Evolutionary conservation across 2,329 filamentous ascomycete genomes (phyloP).

Genomic region (Colletotrichum spinosum): DNA sequence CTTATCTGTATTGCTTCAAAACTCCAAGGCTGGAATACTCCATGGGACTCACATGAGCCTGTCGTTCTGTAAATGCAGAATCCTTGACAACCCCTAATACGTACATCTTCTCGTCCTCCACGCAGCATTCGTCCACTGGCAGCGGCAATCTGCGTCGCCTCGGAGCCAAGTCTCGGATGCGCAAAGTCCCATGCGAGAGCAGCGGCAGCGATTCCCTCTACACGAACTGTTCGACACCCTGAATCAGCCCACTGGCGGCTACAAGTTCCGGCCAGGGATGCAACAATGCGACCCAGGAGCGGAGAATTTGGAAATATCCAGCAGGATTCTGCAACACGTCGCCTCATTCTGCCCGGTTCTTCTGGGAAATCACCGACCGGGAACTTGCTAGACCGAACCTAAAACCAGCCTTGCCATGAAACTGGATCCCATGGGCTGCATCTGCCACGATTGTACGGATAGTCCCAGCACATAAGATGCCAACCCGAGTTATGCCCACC

Average conservation of each 20-base stretch:
- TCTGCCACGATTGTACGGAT: conserved; percentile 6
- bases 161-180: conserved; percentile 3
- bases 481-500: neutral
- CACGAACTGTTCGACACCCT: neutral
- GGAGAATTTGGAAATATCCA: conserved; percentile 16
- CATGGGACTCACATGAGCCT: too few species aligned
- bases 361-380: conserved; percentile 3
- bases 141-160: neutral
- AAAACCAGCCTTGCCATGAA: conserved; percentile 18
- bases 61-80: neutral
- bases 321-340: neutral
- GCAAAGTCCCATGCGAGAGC: neutral
- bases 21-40: too few species aligned
- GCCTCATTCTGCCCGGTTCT: conserved; percentile 1
- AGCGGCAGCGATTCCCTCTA: neutral
- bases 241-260: conserved; percentile 9
- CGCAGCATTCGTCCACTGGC: neutral
- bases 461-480: conserved; percentile 18
- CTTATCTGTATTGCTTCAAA: too few species aligned
- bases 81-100: neutral
- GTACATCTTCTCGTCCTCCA: conserved; percentile 1
- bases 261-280: conserved; percentile 13
- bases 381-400: conserved; percentile 15
- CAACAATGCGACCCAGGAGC: conserved; percentile 14
- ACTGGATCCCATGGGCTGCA: neutral